Base-by-base conservation (phyloP, 139 green algal genomes). In the Ettlia oleoabundans region DNA sequence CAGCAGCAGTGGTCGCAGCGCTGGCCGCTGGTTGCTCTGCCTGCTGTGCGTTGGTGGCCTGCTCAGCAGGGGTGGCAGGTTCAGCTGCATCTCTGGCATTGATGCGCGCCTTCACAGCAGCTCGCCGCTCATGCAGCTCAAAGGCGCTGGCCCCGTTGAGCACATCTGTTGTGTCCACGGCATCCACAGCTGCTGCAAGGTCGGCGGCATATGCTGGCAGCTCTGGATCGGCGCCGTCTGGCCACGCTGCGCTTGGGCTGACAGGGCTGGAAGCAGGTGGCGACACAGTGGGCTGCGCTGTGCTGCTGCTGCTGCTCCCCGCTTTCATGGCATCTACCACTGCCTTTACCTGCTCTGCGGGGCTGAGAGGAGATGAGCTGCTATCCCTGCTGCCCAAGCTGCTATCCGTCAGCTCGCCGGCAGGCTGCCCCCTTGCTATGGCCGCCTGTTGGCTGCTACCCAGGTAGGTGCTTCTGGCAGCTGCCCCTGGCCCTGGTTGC, bases 151-250 rank as follows among this genome's bases (percentile, higher is more conserved):
- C 2, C 4, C 58, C 75, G 28, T 10, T 62, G 38, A 92, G 76
- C n/a, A 92, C 77, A 76, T 92, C 88, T 8, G 63, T 74, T 1
- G 51, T 9, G 22, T 89, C 70, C 32, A 88, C 79, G 24, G 87
- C 88, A 10, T 81, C 87, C 37, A 91, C n/a, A 30, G 87, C 87
- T 21, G 80, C 79, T 33, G 66, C 64, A 62, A 91, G 65, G 37
- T 82, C 70, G 30, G 76, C 53, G 15, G 71, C 86, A 66, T 76
- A 84, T n/a, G 80, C 43, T 28, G 87, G 81, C 30, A 70, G 51
- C 66, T 74, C 41, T 8, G 53, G 10, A 8, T 79, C 72, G 18
- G 71, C 35, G 28, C 58, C 55, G 24, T 40, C 28, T 18, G 75
- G 75, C 58, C 75, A 81, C 10, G 72, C 65, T 72, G 65, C 35